These are phyloP conservation scores for Sherardia arvensis DNA, from an alignment of 257 asterid genomes.

Conservation along the genomic window DNA sequence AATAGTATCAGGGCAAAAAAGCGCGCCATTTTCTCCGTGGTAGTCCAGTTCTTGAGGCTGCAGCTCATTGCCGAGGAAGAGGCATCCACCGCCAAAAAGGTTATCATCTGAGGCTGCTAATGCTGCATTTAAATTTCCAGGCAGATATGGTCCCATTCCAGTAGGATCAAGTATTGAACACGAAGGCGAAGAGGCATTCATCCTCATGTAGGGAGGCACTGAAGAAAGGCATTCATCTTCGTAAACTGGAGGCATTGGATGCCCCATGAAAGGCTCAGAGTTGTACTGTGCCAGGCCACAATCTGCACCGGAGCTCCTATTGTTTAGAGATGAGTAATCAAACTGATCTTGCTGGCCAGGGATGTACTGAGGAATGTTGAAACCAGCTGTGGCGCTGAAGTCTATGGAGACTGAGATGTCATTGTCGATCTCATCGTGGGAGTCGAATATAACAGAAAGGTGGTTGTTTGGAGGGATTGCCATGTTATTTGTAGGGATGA, in stretches of 20 bases:
- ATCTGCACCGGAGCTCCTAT: neutral
- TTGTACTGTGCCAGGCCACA: conserved; percentile 25
- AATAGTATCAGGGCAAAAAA: conserved; percentile 46
- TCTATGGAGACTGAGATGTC: conserved; percentile 82
- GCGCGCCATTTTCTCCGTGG: conserved; percentile 52
- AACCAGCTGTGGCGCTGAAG: conserved; percentile 15
- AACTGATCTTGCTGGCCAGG: conserved; percentile 36
- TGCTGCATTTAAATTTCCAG: conserved; percentile 27
- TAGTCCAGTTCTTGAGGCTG: conserved; percentile 56
- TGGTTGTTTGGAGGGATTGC: conserved; percentile 11
- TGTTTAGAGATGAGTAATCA: conserved; percentile 22
- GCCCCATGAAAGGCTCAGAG: conserved; percentile 26
- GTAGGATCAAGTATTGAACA: conserved; percentile 40
- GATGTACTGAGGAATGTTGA: conserved; percentile 30
- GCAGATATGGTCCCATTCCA: conserved; percentile 30
- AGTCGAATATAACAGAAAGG: conserved; percentile 35
- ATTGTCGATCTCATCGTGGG: conserved; percentile 40
- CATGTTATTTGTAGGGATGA: conserved; percentile 8
- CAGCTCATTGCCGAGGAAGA: conserved; percentile 42
- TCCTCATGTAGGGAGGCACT: conserved; percentile 31
- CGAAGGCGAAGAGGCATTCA: conserved; percentile 28
- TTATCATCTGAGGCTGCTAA: conserved; percentile 2
- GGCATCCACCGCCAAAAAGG: conserved; percentile 26
- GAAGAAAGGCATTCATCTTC: conserved; percentile 47
- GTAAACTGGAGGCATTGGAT: conserved; percentile 25